Conservation (phyloP, 2,329 filamentous ascomycete species). For the Endothia cerciana region DNA sequence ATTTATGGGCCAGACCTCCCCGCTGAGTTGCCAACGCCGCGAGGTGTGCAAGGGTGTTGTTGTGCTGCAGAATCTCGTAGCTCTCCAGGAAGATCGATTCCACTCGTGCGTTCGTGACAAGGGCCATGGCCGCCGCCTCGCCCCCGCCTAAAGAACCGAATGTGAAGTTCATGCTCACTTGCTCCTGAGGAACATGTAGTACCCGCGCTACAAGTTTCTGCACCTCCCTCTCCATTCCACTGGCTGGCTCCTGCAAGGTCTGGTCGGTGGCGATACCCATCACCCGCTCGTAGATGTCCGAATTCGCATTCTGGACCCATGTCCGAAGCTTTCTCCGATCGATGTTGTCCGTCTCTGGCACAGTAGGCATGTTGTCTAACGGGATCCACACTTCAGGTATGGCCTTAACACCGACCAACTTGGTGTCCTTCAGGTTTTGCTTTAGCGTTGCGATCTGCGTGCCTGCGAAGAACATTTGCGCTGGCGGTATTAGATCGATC, state of each 20-base stretch:
- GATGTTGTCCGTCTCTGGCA: conserved; percentile 43
- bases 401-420: conserved; percentile 41
- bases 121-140: conserved; percentile 43
- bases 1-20: conserved; percentile 36
- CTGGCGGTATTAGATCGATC: conserved; percentile 41
- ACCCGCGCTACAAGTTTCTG: conserved; percentile 45
- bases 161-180: conserved; percentile 49
- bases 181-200: conserved; percentile 42
- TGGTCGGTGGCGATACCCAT: conserved; percentile 47
- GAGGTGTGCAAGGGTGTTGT: conserved; percentile 44
- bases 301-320: conserved; percentile 58
- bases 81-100: conserved; percentile 44
- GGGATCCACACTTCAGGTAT: conserved; percentile 54
- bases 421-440: conserved; percentile 38
- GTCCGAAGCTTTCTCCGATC: conserved; percentile 52
- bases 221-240: conserved; percentile 44
- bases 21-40: conserved; percentile 42
- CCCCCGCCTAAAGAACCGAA: conserved; percentile 47
- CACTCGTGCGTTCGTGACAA: conserved; percentile 44
- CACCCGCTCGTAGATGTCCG: conserved; percentile 50
- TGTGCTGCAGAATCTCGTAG: conserved; percentile 43
- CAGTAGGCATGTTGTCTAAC: conserved; percentile 48
- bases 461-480: conserved; percentile 46
- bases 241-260: conserved; percentile 40
- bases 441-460: conserved; percentile 48